Percentiles rank a stretch among this genome's conserved stretches.
These are phyloP conservation scores for Penicillium concentricum DNA, from an alignment of 2,329 filamentous ascomycete species.

Conservation along the genomic window DNA sequence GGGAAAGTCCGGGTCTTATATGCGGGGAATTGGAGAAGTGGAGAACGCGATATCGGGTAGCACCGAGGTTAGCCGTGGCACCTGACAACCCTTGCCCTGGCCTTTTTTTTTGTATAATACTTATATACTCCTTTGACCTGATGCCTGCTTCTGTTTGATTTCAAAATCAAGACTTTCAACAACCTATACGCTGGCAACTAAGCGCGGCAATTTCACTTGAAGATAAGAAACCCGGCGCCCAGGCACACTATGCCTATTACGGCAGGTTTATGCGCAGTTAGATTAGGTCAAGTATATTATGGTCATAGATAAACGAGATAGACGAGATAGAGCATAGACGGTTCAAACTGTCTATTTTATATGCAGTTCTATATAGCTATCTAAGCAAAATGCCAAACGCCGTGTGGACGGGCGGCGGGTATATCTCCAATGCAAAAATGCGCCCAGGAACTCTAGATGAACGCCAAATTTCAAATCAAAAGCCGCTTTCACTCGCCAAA, in stretches of 20 bases:
- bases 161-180: neutral
- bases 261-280: neutral
- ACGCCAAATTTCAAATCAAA: neutral
- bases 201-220: neutral
- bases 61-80: constrained; percentile 5
- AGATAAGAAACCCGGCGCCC: neutral
- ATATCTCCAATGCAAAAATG: constrained; percentile 2
- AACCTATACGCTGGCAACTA: neutral
- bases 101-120: no score
- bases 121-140: no score
- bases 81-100: neutral
- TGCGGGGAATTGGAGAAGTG: constrained; percentile 19
- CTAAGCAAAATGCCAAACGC: neutral
- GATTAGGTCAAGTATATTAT: neutral
- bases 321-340: neutral
- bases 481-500: no score
- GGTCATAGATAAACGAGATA: neutral
- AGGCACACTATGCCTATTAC: neutral
- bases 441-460: neutral
- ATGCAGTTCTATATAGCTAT: neutral
- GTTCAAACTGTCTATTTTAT: neutral
- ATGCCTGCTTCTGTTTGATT: neutral
- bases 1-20: constrained; percentile 14
- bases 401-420: constrained; percentile 4
- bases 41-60: constrained; percentile 17